These are phyloP conservation scores for Melampsora americana DNA, from an alignment of 1,284 basidiomycete genomes.

Conservation along the genomic window DNA sequence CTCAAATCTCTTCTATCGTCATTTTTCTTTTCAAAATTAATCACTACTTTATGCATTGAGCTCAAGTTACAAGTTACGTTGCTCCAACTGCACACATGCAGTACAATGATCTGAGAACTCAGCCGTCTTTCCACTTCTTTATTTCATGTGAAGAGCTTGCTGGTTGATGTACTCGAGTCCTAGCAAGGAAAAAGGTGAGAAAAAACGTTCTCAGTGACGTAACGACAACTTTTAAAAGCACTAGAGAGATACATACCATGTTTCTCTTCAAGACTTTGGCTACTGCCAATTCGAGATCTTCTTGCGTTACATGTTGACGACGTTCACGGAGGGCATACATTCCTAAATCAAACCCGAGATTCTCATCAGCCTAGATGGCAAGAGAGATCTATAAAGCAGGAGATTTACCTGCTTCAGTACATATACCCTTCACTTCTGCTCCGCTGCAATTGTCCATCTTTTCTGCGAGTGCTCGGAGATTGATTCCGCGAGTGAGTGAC, in stretches of 20 bases:
- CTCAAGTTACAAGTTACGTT: neutral
- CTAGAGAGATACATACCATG: slow-evolving; percentile 11
- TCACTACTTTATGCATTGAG: neutral
- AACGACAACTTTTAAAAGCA: neutral
- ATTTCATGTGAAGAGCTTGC: slow-evolving; percentile 29
- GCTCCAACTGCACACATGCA: neutral
- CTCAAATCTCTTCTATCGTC: neutral
- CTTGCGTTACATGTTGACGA: slow-evolving; percentile 93
- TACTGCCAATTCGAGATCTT: slow-evolving; percentile 97
- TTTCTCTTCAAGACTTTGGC: slow-evolving; percentile 66
- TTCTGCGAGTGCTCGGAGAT: slow-evolving; percentile 86
- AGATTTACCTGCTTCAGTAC: slow-evolving; percentile 83
- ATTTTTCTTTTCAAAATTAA: neutral
- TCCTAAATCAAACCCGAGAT: slow-evolving; percentile 58
- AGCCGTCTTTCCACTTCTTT: neutral
- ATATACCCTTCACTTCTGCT: slow-evolving; percentile 96
- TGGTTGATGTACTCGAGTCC: slow-evolving; percentile 39
- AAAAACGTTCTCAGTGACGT: neutral
- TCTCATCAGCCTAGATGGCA: neutral
- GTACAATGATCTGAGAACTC: neutral
- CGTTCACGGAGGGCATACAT: slow-evolving; percentile 97
- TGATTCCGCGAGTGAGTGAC: slow-evolving; percentile 96
- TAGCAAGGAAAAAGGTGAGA: neutral
- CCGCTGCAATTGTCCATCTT: slow-evolving; percentile 97
- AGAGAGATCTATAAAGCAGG: neutral